Evolutionary conservation across 768 basidiomycete species (phyloP).

Genomic region (Tulasnella sp.): DNA sequence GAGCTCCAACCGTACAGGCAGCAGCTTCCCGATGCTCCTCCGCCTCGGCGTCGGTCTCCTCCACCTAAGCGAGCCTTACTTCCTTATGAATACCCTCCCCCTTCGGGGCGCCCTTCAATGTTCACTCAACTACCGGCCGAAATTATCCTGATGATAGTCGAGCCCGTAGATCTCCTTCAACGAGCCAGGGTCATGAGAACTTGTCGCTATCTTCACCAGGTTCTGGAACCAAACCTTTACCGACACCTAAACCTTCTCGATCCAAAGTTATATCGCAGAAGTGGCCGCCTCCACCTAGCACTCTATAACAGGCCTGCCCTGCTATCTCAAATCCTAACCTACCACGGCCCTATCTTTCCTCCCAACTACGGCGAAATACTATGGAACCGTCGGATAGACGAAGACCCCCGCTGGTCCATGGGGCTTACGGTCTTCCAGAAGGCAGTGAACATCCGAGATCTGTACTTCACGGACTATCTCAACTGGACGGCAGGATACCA

Average conservation of each 20-base stretch:
- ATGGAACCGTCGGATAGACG: too few relatives aligned
- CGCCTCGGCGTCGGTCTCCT: not conserved
- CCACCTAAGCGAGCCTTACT: not conserved
- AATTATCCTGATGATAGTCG: too few relatives aligned
- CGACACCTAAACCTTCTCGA: too few relatives aligned
- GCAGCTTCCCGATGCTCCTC: not conserved
- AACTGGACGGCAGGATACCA: not conserved
- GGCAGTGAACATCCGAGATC: not conserved
- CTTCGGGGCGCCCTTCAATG: not conserved
- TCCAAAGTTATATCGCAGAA: not conserved
- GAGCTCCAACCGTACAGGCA: too few relatives aligned
- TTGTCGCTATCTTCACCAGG: not conserved
- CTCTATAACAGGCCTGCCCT: not conserved
- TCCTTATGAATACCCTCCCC: not conserved
- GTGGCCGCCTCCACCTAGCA: not conserved
- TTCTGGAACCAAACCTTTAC: not conserved
- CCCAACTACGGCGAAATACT: not conserved
- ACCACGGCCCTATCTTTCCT: not conserved
- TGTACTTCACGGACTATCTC: not conserved
- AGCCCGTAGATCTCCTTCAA: not conserved
- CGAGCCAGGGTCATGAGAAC: not conserved
- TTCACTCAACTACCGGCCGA: not conserved
- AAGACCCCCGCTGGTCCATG: too few relatives aligned
- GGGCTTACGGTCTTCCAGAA: not conserved
- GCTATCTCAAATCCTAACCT: not conserved